Evolutionary conservation across 352 stramenopile species (phyloP), one percentile per base, ranked within the genome.

Genomic region (Pythium rhizo-oryzae): DNA sequence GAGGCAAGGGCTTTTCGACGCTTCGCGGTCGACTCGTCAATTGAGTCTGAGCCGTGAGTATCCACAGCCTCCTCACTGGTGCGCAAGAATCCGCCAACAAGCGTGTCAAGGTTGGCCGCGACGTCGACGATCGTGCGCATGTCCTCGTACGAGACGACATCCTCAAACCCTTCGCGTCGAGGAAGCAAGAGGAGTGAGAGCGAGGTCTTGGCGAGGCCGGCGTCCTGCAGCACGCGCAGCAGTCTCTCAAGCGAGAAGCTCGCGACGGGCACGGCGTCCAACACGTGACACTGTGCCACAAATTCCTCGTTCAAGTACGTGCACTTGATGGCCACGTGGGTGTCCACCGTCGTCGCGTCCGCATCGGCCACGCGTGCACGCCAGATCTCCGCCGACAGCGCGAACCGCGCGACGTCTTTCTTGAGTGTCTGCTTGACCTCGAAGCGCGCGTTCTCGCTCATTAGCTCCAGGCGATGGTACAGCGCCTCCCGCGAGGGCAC

Each of bases 291-390:
- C 23, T 70, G 62, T 28, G 39, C 49, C 19, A 37, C 37, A 39
- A 85, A 85, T 8, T 80, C 64, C 8, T 76, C 71, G 33, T 33
- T 79, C 30, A 85, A 54, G 18, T 69, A 69, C 39, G 66, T 59
- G 37, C 76, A 83, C 51, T 61, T 70, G 54, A 39, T 55, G 8
- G 18, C 47, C 11, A 35, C 53, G 1, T 55, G 50, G 8, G 59
- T 47, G n/a, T 62, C 37, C 0, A 44, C 23, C 0, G 43, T 67
- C 43, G 47, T 57, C 9, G 55, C 28, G 12, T 53, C 12, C 8
- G 37, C 6, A 21, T 60, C 47, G 12, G 54, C 54, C n/a, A 62
- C 23, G 25, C 30, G 46, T 21, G 30, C 52, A 1, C 39, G 43
- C 78, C 74, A 82, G 8, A 74, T 44, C 19, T 77, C 67, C 8